Conservation (phyloP, 1,284 basidiomycete genomes). For the Athelia sp. region DNA sequence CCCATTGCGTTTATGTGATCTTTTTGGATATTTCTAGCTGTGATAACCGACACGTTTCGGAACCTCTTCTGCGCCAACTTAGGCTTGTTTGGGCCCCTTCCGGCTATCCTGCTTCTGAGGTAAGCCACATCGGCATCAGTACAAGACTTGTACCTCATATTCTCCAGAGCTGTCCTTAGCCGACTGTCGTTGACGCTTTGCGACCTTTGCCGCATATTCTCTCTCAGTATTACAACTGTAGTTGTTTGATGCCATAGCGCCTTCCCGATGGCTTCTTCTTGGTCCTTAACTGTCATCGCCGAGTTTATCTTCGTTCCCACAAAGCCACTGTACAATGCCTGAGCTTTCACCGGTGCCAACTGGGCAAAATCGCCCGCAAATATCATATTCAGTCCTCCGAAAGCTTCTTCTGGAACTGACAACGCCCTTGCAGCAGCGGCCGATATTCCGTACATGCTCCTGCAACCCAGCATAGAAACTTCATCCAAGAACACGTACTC, state of each 20-base stretch:
- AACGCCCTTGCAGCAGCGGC: conserved; percentile 8
- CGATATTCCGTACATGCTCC: conserved; percentile 15
- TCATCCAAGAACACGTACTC: conserved; percentile 25
- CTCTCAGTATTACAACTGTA: conserved; percentile 25
- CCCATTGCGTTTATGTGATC: conserved; percentile 28
- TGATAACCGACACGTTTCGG: conserved; percentile 27
- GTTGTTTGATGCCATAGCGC: conserved; percentile 32
- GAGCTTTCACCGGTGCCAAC: no score
- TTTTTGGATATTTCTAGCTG: conserved; percentile 22
- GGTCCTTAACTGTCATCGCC: no score
- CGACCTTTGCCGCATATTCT: conserved; percentile 31
- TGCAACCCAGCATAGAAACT: conserved; percentile 21
- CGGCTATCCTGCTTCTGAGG: conserved; percentile 16
- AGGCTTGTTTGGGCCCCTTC: conserved; percentile 1
- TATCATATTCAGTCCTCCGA: no score
- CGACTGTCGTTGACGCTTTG: conserved; percentile 17
- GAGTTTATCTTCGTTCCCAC: no score
- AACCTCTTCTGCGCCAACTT: conserved; percentile 17
- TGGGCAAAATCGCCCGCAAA: no score
- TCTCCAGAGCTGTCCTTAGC: conserved; percentile 23
- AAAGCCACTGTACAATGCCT: no score
- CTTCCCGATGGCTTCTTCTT: no score
- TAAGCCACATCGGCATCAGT: conserved; percentile 26
- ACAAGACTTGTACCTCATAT: conserved; percentile 30
- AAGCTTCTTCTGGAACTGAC: no score